These are phyloP conservation scores for Trametes meyenii DNA, from an alignment of 768 basidiomycete species.

Conservation along the genomic window DNA sequence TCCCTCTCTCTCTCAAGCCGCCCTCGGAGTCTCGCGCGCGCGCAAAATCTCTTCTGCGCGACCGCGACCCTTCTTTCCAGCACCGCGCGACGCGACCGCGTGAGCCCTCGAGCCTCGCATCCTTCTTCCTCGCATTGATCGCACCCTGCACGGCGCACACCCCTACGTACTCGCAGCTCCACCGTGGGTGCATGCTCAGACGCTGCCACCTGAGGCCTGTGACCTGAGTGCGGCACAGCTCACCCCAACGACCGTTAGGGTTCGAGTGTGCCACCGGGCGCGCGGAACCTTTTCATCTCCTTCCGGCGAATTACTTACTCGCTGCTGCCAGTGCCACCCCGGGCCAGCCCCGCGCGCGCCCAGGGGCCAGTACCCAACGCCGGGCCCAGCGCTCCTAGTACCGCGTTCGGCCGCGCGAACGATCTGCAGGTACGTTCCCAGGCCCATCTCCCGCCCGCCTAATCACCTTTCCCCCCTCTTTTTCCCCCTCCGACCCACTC, in stretches of 20 bases:
- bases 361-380: no score
- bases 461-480: neutral
- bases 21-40: neutral
- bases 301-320: no score
- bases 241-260: neutral
- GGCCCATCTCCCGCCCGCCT: conserved; percentile 3
- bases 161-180: neutral
- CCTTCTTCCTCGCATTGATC: no score
- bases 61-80: neutral
- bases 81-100: neutral
- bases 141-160: neutral
- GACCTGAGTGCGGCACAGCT: neutral
- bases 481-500: no score
- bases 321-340: no score
- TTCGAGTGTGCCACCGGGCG: neutral
- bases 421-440: conserved; percentile 26
- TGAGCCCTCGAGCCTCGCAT: neutral
- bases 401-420: neutral
- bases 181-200: neutral
- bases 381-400: neutral
- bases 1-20: neutral
- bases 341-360: no score
- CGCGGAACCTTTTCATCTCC: conserved; percentile 4
- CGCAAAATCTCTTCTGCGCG: neutral
- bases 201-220: no score